Conservation (phyloP, 2,329 filamentous ascomycete species). For the Claviceps sp. region DNA sequence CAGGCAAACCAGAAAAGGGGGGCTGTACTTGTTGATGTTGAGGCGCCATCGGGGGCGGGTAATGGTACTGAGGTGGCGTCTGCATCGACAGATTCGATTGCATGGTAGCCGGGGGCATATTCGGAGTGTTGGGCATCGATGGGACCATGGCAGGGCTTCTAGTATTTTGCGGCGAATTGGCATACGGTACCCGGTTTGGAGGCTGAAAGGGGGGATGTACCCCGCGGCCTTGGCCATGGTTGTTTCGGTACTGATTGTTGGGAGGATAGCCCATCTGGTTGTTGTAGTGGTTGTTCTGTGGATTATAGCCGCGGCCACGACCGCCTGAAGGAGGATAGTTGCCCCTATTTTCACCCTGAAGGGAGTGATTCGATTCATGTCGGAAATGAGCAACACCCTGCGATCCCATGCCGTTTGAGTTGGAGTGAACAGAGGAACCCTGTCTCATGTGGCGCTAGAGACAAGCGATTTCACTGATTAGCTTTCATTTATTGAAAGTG, state of each 20-base stretch:
- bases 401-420: conserved; percentile 44
- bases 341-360: conserved; percentile 43
- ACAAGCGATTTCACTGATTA: not conserved
- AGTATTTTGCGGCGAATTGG: conserved; percentile 51
- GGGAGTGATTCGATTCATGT: conserved; percentile 74
- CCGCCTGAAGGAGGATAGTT: conserved; percentile 35
- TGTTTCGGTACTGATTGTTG: conserved; percentile 28
- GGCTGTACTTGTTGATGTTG: conserved; percentile 48
- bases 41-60: conserved; percentile 42
- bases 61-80: conserved; percentile 48
- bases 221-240: conserved; percentile 35
- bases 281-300: conserved; percentile 28
- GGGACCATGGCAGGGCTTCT: conserved; percentile 54
- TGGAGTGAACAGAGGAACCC: conserved; percentile 46
- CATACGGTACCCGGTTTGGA: conserved; percentile 32
- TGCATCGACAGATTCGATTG: conserved; percentile 47
- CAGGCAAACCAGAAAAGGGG: conserved; percentile 25
- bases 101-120: conserved; percentile 48
- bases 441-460: conserved; percentile 55
- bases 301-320: conserved; percentile 37
- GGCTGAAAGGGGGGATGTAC: conserved; percentile 35
- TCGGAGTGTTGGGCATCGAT: conserved; percentile 55
- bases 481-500: conserved; percentile 1
- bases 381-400: conserved; percentile 64
- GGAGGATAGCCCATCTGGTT: conserved; percentile 31